Conservation (phyloP, 345 rosid species). For the Eucalyptus sideroxylon region DNA sequence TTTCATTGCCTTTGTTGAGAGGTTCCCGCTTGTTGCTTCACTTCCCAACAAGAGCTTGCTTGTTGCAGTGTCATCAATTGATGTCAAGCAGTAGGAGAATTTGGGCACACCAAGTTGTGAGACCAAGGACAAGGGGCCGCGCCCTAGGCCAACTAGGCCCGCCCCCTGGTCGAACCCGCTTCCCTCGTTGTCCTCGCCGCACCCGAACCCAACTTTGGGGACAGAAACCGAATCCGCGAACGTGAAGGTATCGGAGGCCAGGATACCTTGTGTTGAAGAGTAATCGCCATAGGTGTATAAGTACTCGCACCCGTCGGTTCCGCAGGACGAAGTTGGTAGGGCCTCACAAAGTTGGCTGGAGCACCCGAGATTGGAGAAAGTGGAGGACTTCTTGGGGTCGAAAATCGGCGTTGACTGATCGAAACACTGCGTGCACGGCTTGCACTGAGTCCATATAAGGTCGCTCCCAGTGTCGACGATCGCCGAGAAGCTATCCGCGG, state of each 20-base stretch:
- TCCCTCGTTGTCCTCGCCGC: constrained; percentile 76
- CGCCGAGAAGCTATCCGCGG: constrained; percentile 42
- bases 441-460: constrained; percentile 93
- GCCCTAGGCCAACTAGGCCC: constrained; percentile 88
- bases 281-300: constrained; percentile 75
- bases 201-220: constrained; percentile 61
- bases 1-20: background rate
- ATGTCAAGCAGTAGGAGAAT: constrained; percentile 75
- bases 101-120: constrained; percentile 67
- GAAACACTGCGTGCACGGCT: constrained; percentile 68
- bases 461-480: constrained; percentile 90
- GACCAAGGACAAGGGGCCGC: constrained; percentile 65
- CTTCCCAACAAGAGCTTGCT: constrained; percentile 70
- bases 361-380: constrained; percentile 49
- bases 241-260: constrained; percentile 60
- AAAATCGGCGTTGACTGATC: constrained; percentile 67
- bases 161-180: constrained; percentile 76
- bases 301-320: constrained; percentile 47
- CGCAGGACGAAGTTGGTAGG: constrained; percentile 40
- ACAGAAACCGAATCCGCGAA: constrained; percentile 28
- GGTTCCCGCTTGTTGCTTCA: constrained; percentile 8
- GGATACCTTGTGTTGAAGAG: constrained; percentile 70
- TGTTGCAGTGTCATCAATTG: constrained; percentile 38
- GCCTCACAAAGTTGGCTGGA: constrained; percentile 46
- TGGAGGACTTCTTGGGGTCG: constrained; percentile 57